Evolutionary conservation across 306 rosid species (phyloP), one percentile per base, ranked within the genome.

Genomic region (Canavalia gladiata): DNA sequence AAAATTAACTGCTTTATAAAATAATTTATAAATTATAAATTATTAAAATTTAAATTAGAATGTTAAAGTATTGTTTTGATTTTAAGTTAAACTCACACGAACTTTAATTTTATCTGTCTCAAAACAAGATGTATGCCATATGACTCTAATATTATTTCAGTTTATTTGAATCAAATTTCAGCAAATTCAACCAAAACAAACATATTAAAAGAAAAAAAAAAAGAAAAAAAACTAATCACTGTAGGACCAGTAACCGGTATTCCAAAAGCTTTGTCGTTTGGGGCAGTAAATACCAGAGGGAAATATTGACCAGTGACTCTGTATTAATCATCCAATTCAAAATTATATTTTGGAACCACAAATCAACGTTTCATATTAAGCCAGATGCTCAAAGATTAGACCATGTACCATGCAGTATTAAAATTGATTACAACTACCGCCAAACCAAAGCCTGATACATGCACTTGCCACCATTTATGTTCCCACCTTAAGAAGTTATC

Each of bases 331-430:
- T 56, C 31, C 33, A 0, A 37, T 65, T 41, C 33, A 41, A n/a
- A 18, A 18, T 51, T 1, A 1, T 25, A 63, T 4, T n/a, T 1
- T 7, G 2, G 6, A 13, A 7, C 5, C 34, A 13, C 2, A 46
- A 28, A 46, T 69, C 31, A 50, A 12, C 63, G 76, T 28, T 4
- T 56, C n/a, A 33, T 8, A 76, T 49, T n/a, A 76, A 4, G 72
- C 72, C 81, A 76, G 29, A 52, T 63, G 81, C 51, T 5, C 7
- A 47, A 74, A 37, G 60, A 62, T 62, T 0, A 46, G 50, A 60
- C 34, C 3, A 2, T 7, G 60, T n/a, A 60, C 47, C 71, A 63
- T 5, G 5, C 9, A 5, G 29, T 72, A 76, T 76, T 76, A 28
- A 76, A 18, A 49, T 76, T 9, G 28, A 8, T 0, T 25, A 5